Conservation (phyloP, 306 rosid species). For the Vicia faba region DNA sequence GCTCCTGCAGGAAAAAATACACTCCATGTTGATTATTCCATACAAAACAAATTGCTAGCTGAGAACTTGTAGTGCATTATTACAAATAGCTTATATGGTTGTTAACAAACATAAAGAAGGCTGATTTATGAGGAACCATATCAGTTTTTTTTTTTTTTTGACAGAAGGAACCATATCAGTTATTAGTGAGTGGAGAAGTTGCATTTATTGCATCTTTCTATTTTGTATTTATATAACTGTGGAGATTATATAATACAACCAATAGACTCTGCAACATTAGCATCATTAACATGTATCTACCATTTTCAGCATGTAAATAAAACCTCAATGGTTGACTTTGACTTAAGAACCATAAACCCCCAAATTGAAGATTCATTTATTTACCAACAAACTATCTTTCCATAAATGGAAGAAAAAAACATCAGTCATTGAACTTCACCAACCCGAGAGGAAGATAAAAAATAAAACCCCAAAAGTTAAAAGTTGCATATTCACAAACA, state of each 20-base stretch:
- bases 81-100: not conserved
- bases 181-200: not conserved
- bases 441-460: not conserved
- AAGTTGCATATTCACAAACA: not conserved
- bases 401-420: not conserved
- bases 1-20: conserved; percentile 54
- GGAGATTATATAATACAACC: not conserved
- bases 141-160: no score
- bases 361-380: conserved; percentile 5
- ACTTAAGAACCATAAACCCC: conserved; percentile 3
- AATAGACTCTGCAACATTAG: not conserved
- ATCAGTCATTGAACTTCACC: not conserved
- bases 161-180: not conserved
- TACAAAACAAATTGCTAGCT: not conserved
- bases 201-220: not conserved
- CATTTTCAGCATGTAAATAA: not conserved
- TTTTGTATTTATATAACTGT: no score
- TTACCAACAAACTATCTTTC: conserved; percentile 17
- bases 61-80: conserved; percentile 4
- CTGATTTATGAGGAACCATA: no score
- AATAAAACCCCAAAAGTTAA: not conserved
- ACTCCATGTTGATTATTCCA: conserved; percentile 24
- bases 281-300: not conserved
- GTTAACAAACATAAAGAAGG: no score
- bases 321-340: not conserved